These are phyloP conservation scores for Xylaria grammica DNA, from an alignment of 495 filamentous ascomycete genomes.

Conservation along the genomic window DNA sequence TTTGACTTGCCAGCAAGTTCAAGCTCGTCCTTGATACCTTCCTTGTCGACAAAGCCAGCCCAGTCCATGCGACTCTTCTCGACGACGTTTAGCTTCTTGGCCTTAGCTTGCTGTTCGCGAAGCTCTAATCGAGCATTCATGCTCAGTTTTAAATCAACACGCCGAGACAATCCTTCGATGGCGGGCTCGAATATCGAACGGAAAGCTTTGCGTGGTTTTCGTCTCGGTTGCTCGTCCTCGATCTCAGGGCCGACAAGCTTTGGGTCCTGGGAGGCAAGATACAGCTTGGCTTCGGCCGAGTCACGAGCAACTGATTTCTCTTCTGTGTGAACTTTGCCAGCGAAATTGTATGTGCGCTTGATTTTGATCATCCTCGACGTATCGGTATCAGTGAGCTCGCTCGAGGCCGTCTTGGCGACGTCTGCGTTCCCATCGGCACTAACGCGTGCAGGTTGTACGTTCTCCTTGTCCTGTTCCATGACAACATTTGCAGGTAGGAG, in stretches of 20 bases:
- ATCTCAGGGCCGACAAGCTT: conserved; percentile 30
- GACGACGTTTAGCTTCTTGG: conserved; percentile 91
- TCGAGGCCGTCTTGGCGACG: conserved; percentile 28
- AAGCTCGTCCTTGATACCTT: conserved; percentile 91
- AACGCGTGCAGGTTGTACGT: conserved; percentile 15
- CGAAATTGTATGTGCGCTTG: conserved; percentile 87
- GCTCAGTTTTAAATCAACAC: conserved; percentile 58
- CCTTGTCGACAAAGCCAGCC: conserved; percentile 90
- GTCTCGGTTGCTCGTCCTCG: conserved; percentile 44
- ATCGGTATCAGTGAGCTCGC: conserved; percentile 14
- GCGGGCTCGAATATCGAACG: conserved; percentile 84
- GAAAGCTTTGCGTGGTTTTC: conserved; percentile 72
- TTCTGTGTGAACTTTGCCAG: conserved; percentile 82
- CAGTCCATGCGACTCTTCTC: conserved; percentile 96
- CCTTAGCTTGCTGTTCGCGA: conserved; percentile 55
- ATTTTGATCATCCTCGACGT: conserved; percentile 71
- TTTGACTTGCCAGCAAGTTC: conserved; percentile 82
- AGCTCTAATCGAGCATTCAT: conserved; percentile 44
- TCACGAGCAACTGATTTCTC: conserved; percentile 78
- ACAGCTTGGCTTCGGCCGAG: conserved; percentile 82
- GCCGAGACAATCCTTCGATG: conserved; percentile 47
- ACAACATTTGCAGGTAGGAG: conserved; percentile 27
- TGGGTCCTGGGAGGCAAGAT: conserved; percentile 63
- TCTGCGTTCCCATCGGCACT: background rate
- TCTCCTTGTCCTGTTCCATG: conserved; percentile 30